Base-by-base conservation (phyloP, 768 basidiomycete genomes). In the Mycena olivaceomarginata region DNA sequence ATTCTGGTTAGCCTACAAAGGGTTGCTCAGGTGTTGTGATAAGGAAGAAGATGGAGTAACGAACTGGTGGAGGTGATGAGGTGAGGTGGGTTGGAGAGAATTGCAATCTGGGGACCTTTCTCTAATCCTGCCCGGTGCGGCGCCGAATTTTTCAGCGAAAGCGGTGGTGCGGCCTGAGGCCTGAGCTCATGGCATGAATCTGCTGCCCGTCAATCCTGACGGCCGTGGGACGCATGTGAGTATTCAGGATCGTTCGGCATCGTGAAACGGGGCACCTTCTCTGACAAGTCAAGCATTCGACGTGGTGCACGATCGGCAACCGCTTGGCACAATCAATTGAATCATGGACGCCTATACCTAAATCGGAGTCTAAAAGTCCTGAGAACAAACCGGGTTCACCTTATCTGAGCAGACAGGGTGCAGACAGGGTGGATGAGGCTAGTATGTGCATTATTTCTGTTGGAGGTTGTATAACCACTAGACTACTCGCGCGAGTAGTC, bases 31-130 rank as follows among this genome's bases (percentile, higher is more conserved):
- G 66, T 67, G 46, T 39, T 67, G 66, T 53, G 66, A 67, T 25
- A 25, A 25, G 25, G 25, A 51, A n/a, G n/a, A n/a, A 67, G 46
- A 67, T 25, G 22, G 31, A 25, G 25, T 39, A 67, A 67, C 46
- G 66, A 67, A 67, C 66, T 67, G 46, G 64, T 66, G 64, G 46
- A 67, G 66, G 48, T 67, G 66, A 41, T 64, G 62, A 64, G 62
- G 62, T 43, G 20, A 67, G 46, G 66, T 67, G 66, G 66, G 66
- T 67, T 67, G 48, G 66, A 67, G 46, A 67, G 46, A 25, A 37
- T 67, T 67, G 45, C 66, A 51, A 67, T 51, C 41, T 45, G 45
- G 64, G 64, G 62, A 22, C 64, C 64, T 46, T 66, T 66, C 64
- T 31, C 41, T 51, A 43, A 67, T 13, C 45, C 45, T 67, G 48